These are phyloP conservation scores for Penicillium egyptiacum DNA, from an alignment of 495 filamentous ascomycete genomes.

Conservation along the genomic window DNA sequence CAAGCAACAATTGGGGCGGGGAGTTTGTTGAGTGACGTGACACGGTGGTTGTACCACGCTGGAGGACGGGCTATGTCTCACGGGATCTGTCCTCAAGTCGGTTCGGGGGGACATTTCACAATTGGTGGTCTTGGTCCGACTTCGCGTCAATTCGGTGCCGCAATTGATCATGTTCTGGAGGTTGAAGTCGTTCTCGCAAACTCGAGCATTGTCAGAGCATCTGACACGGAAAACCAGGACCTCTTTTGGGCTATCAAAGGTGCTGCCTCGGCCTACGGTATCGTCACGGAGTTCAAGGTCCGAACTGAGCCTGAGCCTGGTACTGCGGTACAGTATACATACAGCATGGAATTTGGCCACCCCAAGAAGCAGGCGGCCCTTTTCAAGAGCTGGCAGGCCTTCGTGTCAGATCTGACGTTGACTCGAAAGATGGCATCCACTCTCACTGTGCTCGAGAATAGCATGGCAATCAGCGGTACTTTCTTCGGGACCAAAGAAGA, in stretches of 20 bases:
- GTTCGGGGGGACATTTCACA: conserved; percentile 55
- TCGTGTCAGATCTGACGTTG: not conserved
- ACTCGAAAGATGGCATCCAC: not conserved
- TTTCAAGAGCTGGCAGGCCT: not conserved
- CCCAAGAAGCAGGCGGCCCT: not conserved
- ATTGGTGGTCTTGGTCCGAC: conserved; percentile 48
- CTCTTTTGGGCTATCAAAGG: conserved; percentile 50
- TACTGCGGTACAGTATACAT: conserved; percentile 28
- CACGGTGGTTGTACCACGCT: conserved; percentile 43
- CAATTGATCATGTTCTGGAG: not conserved
- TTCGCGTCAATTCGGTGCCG: conserved; percentile 5
- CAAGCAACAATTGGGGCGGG: conserved; percentile 56
- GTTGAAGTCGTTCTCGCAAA: not conserved
- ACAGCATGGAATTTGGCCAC: not conserved
- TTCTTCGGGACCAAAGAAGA: not conserved
- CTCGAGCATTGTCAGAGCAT: conserved; percentile 23
- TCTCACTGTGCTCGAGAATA: not conserved
- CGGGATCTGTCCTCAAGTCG: conserved; percentile 51
- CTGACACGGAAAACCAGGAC: conserved; percentile 33
- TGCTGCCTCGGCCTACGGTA: conserved; percentile 34
- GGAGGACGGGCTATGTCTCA: not conserved
- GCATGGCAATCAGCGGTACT: not conserved
- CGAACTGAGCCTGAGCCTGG: conserved; percentile 37
- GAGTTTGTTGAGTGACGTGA: not conserved
- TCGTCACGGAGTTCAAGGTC: conserved; percentile 48